Evolutionary conservation across 2,329 filamentous ascomycete genomes (phyloP), one percentile per base, ranked within the genome.

Genomic region (Apiospora hydei): DNA sequence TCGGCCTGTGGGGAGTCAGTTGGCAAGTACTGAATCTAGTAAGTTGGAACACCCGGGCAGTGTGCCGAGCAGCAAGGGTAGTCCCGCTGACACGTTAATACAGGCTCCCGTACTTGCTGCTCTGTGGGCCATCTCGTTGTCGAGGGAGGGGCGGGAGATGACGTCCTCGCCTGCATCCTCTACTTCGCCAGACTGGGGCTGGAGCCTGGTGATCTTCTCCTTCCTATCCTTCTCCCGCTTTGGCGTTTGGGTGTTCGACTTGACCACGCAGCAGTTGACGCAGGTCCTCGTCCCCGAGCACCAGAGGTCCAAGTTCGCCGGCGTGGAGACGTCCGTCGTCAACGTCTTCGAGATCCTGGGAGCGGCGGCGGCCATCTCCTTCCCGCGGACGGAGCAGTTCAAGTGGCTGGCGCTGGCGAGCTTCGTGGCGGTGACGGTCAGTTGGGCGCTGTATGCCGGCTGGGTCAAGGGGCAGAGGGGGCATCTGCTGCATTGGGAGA

Each of bases 161-260:
- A n/a, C n/a, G 3, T 38, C 44, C 10, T 46, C 67, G 4, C 30
- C 24, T 38, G 24, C 6, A 16, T 34, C n/a, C 26, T 13, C 26
- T 10, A 71, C 71, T 18, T 71, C 71, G 38, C 79, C 73, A 61
- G 74, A 51, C 71, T 72, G 76, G 5, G 76, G 72, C 69, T 79
- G 76, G 73, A 81, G 80, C 64, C 69, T 84, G 13, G 72, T 81
- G 0, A 75, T 85, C 47, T 84, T 85, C 74, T 75, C 80, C 8
- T 83, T 83, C 72, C 80, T 85, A 44, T 82, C 83, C 0, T 75
- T 83, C 64, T 85, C 84, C 24, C 82, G 83, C 24, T 81, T 85
- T 51, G 83, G 83, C 16, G 82, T 84, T 41, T 84, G 84, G 84
- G 80, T 83, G 57, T 85, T 80, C 76, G 84, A 85, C 74, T 80